Conservation (phyloP, 345 rosid species). For the Raphanus raphanistrum region DNA sequence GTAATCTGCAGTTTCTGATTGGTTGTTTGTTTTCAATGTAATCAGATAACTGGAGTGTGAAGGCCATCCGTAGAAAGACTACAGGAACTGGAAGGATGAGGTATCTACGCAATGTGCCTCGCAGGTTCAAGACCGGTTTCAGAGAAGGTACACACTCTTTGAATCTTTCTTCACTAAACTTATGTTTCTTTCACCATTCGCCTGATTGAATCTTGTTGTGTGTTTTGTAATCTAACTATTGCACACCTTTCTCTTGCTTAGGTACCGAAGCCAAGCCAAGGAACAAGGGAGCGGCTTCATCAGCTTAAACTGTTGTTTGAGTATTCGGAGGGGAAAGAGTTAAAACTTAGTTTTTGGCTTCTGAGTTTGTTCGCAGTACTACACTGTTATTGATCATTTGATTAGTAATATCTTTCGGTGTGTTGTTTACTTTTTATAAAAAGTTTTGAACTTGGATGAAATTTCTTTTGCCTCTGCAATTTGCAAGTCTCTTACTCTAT, state of each 20-base stretch:
- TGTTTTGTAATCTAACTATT: not conserved
- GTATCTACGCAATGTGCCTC: slow-evolving; percentile 64
- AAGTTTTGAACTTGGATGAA: slow-evolving; percentile 8
- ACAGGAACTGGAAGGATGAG: slow-evolving; percentile 84
- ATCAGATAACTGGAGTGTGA: slow-evolving; percentile 77
- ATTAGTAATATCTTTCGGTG: slow-evolving; percentile 6
- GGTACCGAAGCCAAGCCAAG: slow-evolving; percentile 78
- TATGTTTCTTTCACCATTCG: not conserved
- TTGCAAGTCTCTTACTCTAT: not conserved
- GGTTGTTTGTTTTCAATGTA: not conserved
- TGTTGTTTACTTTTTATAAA: not conserved
- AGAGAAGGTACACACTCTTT: slow-evolving; percentile 56
- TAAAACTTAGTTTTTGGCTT: slow-evolving; percentile 22
- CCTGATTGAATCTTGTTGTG: not conserved
- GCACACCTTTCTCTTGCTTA: not conserved
- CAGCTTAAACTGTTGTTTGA: slow-evolving; percentile 38
- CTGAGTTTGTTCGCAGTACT: slow-evolving; percentile 10
- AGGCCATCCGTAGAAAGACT: slow-evolving; percentile 78
- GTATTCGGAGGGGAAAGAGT: not conserved
- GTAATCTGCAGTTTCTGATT: not conserved
- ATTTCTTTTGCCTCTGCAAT: not conserved
- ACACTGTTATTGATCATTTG: not conserved
- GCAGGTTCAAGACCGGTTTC: slow-evolving; percentile 79
- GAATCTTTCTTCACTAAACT: not conserved
- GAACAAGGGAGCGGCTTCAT: slow-evolving; percentile 51